Conservation (phyloP, 805 yeast species). For the Nakazawaea peltata region DNA sequence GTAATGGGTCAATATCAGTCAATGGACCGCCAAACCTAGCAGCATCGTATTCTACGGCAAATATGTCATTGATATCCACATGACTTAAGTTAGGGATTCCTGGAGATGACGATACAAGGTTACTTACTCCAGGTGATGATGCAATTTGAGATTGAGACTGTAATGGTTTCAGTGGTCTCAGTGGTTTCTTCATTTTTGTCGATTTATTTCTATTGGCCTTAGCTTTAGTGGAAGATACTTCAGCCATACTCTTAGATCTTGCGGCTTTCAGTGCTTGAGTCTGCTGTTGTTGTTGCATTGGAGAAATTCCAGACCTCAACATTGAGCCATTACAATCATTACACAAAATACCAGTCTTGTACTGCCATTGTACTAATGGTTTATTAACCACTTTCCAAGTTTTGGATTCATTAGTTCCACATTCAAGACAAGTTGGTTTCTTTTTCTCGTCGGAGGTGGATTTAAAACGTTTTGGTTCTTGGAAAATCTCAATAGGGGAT, state of each 20-base stretch:
- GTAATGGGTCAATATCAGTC: conserved; percentile 37
- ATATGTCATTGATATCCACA: conserved; percentile 7
- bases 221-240: background rate
- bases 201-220: background rate
- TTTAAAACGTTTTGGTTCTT: conserved; percentile 6
- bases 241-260: background rate
- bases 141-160: background rate
- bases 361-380: conserved; percentile 1
- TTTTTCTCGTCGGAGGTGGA: background rate
- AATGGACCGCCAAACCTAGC: conserved; percentile 32
- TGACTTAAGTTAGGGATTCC: background rate
- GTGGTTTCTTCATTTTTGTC: background rate
- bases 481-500: conserved; percentile 5
- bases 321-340: conserved; percentile 9
- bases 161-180: background rate
- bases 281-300: background rate
- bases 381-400: conserved; percentile 10
- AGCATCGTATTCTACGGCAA: conserved; percentile 5
- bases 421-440: conserved; percentile 7
- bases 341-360: conserved; percentile 8
- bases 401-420: conserved; percentile 8
- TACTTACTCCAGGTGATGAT: conserved; percentile 1
- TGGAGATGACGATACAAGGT: conserved; percentile 2
- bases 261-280: too few relatives aligned
- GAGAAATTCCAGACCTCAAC: conserved; percentile 3